Base-by-base conservation (phyloP, 1,284 basidiomycete species). In the Melampsora occidentalis region DNA sequence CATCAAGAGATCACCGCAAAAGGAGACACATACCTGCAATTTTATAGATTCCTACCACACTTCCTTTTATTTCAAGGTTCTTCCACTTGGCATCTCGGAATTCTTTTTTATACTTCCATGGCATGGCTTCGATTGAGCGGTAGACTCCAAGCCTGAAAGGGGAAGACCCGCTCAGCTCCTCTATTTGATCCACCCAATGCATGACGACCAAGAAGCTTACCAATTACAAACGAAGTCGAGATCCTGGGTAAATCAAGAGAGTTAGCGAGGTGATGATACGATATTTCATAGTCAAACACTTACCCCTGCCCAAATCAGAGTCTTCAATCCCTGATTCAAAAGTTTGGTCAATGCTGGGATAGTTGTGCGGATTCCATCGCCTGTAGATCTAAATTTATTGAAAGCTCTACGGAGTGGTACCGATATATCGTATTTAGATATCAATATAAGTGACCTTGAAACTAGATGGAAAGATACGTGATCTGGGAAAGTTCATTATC, bases 291-390 rank as follows among this genome's bases (percentile, higher is more conserved):
- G 35, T 33, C 25, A 64, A 39, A 16, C 9, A 65, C 75, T 51
- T 51, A 76, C 75, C n/a, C 75, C 75, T 39, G 68, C 75, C 75
- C 75, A 76, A 42, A 76, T 76, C 25, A 76, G 48, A 57, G 75
- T 76, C 20, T 48, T 66, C 49, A 76, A 70, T 18, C 75, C 75
- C 53, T 64, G 59, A 53, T 76, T 64, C 12, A 76, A 28, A 65
- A 76, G 59, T 62, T 65, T 76, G 35, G 61, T 61, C 12, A 76
- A 59, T 12, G 75, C 35, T 33, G 75, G 68, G n/a, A 53, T 64
- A 31, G 75, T 63, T 9, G 67, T 63, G 16, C 75, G 67, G 5
- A 61, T 51, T 16, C 31, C 59, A 61, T 76, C 75, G 48, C 75
- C 75, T 35, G 67, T 76, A 46, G 68, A 62, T 35, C 28, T 69